phyloP scores from a whole-genome alignment of 148 eudicot species.

The Rhododendron ovatum region DNA sequence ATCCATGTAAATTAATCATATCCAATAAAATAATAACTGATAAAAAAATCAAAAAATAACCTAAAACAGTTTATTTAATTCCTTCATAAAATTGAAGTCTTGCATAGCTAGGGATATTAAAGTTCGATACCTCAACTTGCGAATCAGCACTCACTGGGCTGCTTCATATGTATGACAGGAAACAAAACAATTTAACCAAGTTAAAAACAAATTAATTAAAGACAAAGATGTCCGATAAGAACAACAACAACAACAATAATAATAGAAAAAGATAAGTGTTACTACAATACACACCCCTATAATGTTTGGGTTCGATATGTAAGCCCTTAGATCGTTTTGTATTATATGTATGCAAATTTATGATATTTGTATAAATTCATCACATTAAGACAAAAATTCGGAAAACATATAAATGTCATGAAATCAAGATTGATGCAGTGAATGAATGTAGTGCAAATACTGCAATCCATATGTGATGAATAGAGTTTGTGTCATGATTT shows the following conservation, averaged over 20 bases:
- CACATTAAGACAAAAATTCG: background rate
- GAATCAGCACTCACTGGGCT: conserved; percentile 36
- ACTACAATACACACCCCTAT: background rate
- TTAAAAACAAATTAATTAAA: background rate
- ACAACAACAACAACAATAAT: background rate
- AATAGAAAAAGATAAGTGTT: background rate
- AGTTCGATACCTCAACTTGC: conserved; percentile 38
- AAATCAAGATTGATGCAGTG: background rate
- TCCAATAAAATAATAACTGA: background rate
- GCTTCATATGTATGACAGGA: conserved; percentile 13
- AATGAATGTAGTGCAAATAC: too few species aligned
- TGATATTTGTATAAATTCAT: background rate
- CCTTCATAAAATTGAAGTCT: background rate
- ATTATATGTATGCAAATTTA: background rate
- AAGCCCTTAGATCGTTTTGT: too few species aligned
- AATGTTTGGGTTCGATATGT: background rate
- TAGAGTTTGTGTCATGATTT: background rate
- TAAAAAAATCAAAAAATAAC: background rate
- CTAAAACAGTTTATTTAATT: background rate
- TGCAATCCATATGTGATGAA: background rate
- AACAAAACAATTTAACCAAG: conserved; percentile 2
- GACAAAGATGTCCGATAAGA: background rate
- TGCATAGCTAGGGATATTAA: background rate
- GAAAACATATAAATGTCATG: background rate
- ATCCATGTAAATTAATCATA: background rate